Percentiles rank a stretch among this genome's conserved stretches.
phyloP scores from a whole-genome alignment of 495 filamentous ascomycete species.

The Talaromyces adpressus region DNA sequence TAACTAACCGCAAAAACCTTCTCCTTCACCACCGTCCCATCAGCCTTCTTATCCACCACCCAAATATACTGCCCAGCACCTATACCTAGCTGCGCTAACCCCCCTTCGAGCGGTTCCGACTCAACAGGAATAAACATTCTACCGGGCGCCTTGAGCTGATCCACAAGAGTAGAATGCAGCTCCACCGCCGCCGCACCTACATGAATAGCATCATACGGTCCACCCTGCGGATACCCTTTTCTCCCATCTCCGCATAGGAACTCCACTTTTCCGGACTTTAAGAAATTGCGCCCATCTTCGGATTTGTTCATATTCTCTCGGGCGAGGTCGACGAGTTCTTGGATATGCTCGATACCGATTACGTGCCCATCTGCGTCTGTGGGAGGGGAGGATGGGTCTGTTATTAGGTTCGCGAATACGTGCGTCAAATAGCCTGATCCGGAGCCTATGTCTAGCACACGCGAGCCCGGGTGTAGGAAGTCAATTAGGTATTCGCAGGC shows the following conservation, averaged over 20 bases:
- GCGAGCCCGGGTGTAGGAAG: conserved; percentile 43
- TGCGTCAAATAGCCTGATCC: conserved; percentile 91
- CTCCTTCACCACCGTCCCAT: conserved; percentile 67
- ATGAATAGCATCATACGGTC: conserved; percentile 85
- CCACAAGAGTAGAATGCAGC: conserved; percentile 65
- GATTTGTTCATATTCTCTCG: conserved; percentile 68
- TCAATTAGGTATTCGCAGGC: conserved; percentile 63
- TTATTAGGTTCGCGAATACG: conserved; percentile 76
- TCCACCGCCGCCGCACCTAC: conserved; percentile 81
- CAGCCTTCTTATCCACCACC: conserved; percentile 78
- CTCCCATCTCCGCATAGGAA: conserved; percentile 82
- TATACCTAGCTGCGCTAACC: conserved; percentile 12
- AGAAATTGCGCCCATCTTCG: conserved; percentile 51
- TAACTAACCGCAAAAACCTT: conserved; percentile 81
- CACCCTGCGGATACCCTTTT: conserved; percentile 57
- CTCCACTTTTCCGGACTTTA: conserved; percentile 53
- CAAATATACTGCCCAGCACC: conserved; percentile 69
- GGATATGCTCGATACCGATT: conserved; percentile 87
- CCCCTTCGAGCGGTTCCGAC: conserved; percentile 30
- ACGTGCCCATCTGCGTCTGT: conserved; percentile 43
- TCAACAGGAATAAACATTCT: conserved; percentile 85
- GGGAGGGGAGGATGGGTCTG: conserved; percentile 22
- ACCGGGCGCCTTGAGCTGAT: conserved; percentile 74
- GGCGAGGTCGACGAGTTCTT: conserved; percentile 65
- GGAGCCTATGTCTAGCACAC: conserved; percentile 81